A percentile compares a stretch with the other conserved stretches of the same genome.
Conservation (phyloP, 176 grass and related monocot species). For the Bonia amplexicaulis region DNA sequence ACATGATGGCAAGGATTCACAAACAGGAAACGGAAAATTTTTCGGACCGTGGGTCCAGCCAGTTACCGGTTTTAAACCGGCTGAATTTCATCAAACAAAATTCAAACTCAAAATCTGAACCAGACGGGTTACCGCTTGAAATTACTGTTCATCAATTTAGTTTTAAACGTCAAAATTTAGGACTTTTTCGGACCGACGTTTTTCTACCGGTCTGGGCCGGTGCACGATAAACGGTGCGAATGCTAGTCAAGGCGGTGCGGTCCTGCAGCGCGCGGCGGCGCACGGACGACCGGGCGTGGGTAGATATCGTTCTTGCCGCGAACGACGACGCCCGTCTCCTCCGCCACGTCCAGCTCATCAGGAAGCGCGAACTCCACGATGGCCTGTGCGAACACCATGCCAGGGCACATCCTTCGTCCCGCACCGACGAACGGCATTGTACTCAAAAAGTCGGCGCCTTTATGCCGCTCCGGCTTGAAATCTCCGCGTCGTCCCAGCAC, state of each 20-base stretch:
- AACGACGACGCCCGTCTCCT: background rate
- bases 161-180: too few relatives aligned
- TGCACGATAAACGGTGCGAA: too few relatives aligned
- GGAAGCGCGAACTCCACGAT: background rate
- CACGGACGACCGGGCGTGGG: background rate
- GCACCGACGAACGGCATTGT: background rate
- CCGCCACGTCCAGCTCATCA: background rate
- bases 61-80: too few relatives aligned
- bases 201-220: too few relatives aligned
- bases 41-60: too few relatives aligned
- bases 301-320: background rate
- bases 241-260: background rate
- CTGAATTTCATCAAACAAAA: too few relatives aligned
- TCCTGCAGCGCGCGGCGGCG: background rate
- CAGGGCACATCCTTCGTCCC: background rate
- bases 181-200: too few relatives aligned
- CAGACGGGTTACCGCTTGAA: too few relatives aligned
- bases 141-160: too few relatives aligned
- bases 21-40: too few relatives aligned
- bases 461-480: constrained; percentile 1
- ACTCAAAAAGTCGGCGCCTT: background rate
- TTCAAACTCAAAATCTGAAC: too few relatives aligned
- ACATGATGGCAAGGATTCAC: background rate
- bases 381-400: background rate
- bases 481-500: background rate